These are phyloP conservation scores for Ophiorrhiza pumila DNA, from an alignment of 257 asterid genomes.

Conservation along the genomic window DNA sequence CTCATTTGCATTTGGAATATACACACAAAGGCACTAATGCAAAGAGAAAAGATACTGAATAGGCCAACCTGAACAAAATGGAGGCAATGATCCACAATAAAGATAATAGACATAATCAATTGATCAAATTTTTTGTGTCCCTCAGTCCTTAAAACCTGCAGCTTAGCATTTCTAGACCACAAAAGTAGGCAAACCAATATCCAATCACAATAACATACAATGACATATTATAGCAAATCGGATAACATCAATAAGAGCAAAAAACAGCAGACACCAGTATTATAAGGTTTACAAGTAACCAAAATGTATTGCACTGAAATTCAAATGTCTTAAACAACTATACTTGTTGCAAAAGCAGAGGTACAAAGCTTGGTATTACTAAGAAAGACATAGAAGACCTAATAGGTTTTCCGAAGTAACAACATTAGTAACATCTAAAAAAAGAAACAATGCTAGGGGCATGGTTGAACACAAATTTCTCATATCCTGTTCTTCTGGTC, in stretches of 20 bases:
- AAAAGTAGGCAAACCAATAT: neutral
- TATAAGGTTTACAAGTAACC: conserved; percentile 7
- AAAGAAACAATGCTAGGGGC: conserved; percentile 18
- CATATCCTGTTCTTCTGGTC: conserved; percentile 32
- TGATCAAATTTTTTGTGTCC: neutral
- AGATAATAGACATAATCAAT: no score
- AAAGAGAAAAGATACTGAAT: neutral
- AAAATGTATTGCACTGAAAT: neutral
- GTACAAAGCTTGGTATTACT: conserved; percentile 14
- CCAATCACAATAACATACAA: neutral
- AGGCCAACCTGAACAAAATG: neutral
- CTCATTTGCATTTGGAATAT: neutral
- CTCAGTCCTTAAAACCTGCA: neutral
- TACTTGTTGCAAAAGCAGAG: conserved; percentile 3
- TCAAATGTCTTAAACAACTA: conserved; percentile 8
- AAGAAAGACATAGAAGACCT: conserved; percentile 23
- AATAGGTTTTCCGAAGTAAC: conserved; percentile 2
- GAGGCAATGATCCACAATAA: neutral
- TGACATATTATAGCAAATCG: neutral
- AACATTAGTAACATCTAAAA: conserved; percentile 17
- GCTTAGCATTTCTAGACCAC: neutral
- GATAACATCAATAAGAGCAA: neutral
- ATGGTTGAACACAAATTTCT: conserved; percentile 23
- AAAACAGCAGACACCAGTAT: neutral
- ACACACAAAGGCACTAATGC: neutral